Evolutionary conservation across 768 basidiomycete species (phyloP).

Genomic region (Bullera alba): DNA sequence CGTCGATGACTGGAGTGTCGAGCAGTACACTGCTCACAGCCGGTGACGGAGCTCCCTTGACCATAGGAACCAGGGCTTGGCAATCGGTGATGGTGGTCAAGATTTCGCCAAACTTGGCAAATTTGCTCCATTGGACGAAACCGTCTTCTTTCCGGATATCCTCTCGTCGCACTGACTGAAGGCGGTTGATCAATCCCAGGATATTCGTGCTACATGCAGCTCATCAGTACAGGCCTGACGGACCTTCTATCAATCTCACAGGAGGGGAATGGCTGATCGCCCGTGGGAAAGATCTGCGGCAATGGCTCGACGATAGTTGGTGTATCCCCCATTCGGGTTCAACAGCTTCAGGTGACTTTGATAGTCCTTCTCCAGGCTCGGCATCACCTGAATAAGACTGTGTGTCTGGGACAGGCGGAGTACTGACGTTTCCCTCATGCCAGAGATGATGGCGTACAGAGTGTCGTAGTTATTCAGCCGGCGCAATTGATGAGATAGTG

Average conservation of each 20-base stretch:
- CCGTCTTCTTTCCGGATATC: conserved; percentile 58
- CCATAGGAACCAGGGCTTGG: conserved; percentile 54
- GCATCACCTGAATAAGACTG: conserved; percentile 62
- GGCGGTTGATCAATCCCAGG: conserved; percentile 70
- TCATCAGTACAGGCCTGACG: neutral
- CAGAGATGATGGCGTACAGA: conserved; percentile 85
- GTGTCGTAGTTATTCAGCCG: conserved; percentile 86
- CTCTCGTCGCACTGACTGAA: conserved; percentile 78
- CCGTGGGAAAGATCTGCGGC: conserved; percentile 60
- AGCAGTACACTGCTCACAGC: conserved; percentile 23
- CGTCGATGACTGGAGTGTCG: conserved; percentile 30
- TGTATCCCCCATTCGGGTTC: conserved; percentile 71
- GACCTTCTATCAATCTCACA: conserved; percentile 40
- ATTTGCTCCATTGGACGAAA: conserved; percentile 93
- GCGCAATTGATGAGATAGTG: conserved; percentile 72
- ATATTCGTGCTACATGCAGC: conserved; percentile 78
- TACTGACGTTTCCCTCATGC: conserved; percentile 75
- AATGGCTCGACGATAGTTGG: conserved; percentile 83
- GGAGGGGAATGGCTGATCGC: conserved; percentile 74
- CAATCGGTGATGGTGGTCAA: conserved; percentile 69
- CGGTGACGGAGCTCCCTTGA: conserved; percentile 15
- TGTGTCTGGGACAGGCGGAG: conserved; percentile 66
- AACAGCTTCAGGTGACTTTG: conserved; percentile 79
- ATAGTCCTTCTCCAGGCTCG: conserved; percentile 64
- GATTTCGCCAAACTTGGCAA: conserved; percentile 82